A percentile compares a stretch with the other conserved stretches of the same genome.
Evolutionary conservation across 2,329 filamentous ascomycete genomes (phyloP).

Genomic region (Pyricularia grisea): DNA sequence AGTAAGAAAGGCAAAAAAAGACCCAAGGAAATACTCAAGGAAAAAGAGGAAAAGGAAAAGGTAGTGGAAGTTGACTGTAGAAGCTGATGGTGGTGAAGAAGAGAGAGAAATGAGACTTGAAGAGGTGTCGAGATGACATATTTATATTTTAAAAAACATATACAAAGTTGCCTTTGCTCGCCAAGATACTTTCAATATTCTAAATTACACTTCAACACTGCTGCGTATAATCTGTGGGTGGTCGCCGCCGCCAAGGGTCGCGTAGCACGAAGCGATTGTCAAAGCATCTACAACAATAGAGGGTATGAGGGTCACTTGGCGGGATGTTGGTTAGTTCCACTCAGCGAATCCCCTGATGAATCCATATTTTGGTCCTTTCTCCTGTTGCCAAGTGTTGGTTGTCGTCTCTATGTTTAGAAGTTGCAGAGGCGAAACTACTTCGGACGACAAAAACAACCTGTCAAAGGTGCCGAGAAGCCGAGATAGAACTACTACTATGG

Average conservation of each 20-base stretch:
- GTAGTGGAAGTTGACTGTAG: background rate
- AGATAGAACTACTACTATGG: background rate
- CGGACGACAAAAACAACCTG: background rate
- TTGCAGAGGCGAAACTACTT: background rate
- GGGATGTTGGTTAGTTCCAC: background rate
- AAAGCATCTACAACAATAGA: background rate
- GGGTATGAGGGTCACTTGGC: background rate
- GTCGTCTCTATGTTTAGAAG: background rate
- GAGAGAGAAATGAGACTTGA: background rate
- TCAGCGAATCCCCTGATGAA: background rate
- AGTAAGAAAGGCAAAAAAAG: background rate
- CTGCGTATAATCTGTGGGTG: background rate
- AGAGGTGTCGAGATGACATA: background rate
- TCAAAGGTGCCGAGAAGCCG: background rate
- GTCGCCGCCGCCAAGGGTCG: background rate
- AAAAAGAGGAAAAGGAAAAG: background rate
- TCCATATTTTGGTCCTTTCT: background rate
- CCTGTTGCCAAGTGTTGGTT: background rate
- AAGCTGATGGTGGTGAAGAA: constrained; percentile 1
- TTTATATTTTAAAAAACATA: background rate
- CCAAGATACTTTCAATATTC: background rate
- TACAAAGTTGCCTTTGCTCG: background rate
- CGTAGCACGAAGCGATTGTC: background rate
- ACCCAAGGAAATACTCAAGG: background rate
- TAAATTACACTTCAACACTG: background rate